A percentile compares a stretch with the other conserved stretches of the same genome.
phyloP scores from a whole-genome alignment of 495 filamentous ascomycete species.

The Aspergillus nanangensis region DNA sequence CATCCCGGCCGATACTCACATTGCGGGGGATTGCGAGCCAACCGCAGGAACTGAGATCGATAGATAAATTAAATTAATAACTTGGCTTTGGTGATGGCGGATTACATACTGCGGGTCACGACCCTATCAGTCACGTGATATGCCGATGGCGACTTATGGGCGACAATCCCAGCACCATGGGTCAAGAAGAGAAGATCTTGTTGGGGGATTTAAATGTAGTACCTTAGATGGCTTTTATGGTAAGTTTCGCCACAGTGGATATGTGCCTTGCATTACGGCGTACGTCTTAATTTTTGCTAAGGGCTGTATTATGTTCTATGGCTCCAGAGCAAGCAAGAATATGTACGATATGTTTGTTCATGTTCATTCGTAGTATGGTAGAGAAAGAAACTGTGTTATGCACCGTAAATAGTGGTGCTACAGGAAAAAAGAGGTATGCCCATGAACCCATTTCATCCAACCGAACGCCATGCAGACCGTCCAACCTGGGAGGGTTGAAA shows the following conservation, averaged over 20 bases:
- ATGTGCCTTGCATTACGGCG: too few species aligned
- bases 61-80: not conserved
- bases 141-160: not conserved
- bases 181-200: not conserved
- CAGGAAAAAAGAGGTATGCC: slow-evolving; percentile 34
- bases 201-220: too few species aligned
- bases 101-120: too few species aligned
- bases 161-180: not conserved
- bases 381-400: slow-evolving; percentile 13
- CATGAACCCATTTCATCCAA: slow-evolving; percentile 19
- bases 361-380: not conserved
- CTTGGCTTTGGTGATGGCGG: too few species aligned
- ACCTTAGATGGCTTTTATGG: too few species aligned
- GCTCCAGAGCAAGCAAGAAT: not conserved
- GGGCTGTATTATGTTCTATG: not conserved
- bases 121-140: not conserved
- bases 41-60: slow-evolving; percentile 1
- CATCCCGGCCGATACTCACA: slow-evolving; percentile 48
- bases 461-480: slow-evolving; percentile 42
- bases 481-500: slow-evolving; percentile 23
- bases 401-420: slow-evolving; percentile 15
- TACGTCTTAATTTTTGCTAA: too few species aligned
- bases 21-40: too few species aligned
- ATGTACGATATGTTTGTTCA: not conserved
- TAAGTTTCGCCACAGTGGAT: too few species aligned